These are phyloP conservation scores for Fusarium sp. DNA, from an alignment of 2,329 filamentous ascomycete species.

Conservation along the genomic window DNA sequence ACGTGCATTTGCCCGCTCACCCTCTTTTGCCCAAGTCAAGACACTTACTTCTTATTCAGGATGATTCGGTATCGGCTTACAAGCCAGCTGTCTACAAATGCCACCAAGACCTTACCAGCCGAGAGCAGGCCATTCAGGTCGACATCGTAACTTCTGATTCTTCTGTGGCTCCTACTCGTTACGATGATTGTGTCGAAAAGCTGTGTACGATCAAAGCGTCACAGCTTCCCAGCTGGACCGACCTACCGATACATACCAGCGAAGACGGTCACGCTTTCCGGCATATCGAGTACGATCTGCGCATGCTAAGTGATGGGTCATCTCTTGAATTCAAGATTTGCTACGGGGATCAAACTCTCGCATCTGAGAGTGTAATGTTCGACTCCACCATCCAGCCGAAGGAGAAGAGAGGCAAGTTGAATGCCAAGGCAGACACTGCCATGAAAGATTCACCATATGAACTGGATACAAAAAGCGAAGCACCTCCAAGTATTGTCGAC, in stretches of 20 bases:
- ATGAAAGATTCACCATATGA: not conserved
- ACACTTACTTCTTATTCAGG: constrained; percentile 11
- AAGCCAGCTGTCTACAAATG: constrained; percentile 18
- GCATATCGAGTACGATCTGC: constrained; percentile 39
- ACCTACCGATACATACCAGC: constrained; percentile 38
- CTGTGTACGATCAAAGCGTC: constrained; percentile 41
- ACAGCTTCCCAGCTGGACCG: constrained; percentile 20
- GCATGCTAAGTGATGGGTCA: constrained; percentile 45
- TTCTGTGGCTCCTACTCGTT: constrained; percentile 13
- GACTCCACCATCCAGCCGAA: constrained; percentile 23
- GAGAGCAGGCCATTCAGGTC: constrained; percentile 8
- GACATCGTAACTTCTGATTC: constrained; percentile 31
- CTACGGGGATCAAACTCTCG: constrained; percentile 40
- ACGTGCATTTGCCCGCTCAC: not conserved
- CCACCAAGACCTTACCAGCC: constrained; percentile 18
- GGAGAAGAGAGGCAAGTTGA: not conserved
- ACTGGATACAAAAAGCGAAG: not conserved
- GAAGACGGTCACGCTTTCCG: constrained; percentile 19
- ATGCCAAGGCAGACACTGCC: not conserved
- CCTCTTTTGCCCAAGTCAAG: not conserved
- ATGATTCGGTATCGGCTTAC: constrained; percentile 30
- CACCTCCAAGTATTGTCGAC: not conserved
- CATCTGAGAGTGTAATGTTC: constrained; percentile 40
- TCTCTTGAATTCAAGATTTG: constrained; percentile 47
- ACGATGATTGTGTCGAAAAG: constrained; percentile 21